phyloP scores from a whole-genome alignment of 768 basidiomycete species.

The Mycena amicta region DNA sequence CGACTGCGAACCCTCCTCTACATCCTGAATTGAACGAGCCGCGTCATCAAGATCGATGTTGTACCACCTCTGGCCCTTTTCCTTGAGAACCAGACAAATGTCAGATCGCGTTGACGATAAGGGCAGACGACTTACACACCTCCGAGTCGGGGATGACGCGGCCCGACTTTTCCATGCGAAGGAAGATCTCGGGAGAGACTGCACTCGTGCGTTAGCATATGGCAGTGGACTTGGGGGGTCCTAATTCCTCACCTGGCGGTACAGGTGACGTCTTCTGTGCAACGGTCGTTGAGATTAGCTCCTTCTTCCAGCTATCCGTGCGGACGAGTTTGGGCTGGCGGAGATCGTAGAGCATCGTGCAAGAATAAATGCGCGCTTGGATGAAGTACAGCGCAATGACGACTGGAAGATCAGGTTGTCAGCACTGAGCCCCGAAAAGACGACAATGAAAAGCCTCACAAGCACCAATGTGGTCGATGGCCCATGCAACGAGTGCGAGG shows the following conservation, averaged over 20 bases:
- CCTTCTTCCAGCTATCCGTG: slow-evolving; percentile 9
- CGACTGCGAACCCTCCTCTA: not conserved
- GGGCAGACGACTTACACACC: not conserved
- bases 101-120: no score
- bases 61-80: slow-evolving; percentile 6
- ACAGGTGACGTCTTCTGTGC: slow-evolving; percentile 2
- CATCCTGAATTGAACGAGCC: not conserved
- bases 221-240: no score
- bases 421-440: not conserved
- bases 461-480: not conserved
- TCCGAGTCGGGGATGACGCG: slow-evolving; percentile 6
- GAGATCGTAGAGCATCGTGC: slow-evolving; percentile 14
- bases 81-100: not conserved
- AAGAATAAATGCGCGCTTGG: slow-evolving; percentile 19
- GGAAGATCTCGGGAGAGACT: slow-evolving; percentile 15
- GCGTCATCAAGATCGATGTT: slow-evolving; percentile 13
- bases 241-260: slow-evolving; percentile 12
- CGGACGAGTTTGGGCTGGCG: slow-evolving; percentile 5
- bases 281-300: slow-evolving; percentile 4
- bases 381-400: slow-evolving; percentile 15
- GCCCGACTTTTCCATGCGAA: slow-evolving; percentile 8
- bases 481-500: slow-evolving; percentile 17
- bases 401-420: slow-evolving; percentile 6
- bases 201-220: not conserved
- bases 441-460: slow-evolving; percentile 1